phyloP scores from a whole-genome alignment of 352 stramenopile genomes.

The Phytopythium kandeliae region DNA sequence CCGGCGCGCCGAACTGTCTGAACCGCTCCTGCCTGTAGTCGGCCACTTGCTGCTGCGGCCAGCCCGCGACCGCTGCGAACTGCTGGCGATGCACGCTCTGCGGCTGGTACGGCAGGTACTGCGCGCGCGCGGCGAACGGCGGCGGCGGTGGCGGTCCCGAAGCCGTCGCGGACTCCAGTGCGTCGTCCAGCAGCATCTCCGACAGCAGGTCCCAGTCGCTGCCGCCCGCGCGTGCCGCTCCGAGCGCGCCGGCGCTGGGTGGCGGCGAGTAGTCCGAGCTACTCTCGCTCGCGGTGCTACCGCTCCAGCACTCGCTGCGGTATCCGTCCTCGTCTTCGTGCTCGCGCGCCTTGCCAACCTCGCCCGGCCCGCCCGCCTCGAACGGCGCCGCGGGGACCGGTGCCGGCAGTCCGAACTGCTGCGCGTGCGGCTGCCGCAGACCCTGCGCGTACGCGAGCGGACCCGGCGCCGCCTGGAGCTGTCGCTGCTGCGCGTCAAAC shows the following conservation, averaged over 20 bases:
- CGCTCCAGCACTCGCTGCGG: slow-evolving; percentile 5
- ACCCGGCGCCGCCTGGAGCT: too few species aligned
- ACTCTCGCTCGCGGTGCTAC: slow-evolving; percentile 3
- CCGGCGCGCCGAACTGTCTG: neutral
- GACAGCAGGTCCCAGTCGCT: slow-evolving; percentile 56
- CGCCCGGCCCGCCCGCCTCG: neutral
- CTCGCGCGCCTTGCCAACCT: neutral
- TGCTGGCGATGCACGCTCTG: slow-evolving; percentile 4
- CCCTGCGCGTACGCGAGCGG: too few species aligned
- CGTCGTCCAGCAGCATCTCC: slow-evolving; percentile 50
- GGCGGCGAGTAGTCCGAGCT: slow-evolving; percentile 6
- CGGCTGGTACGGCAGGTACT: neutral
- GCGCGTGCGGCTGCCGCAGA: too few species aligned
- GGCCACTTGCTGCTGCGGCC: neutral
- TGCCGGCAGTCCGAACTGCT: neutral
- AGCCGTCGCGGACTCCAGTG: slow-evolving; percentile 13
- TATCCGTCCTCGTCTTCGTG: slow-evolving; percentile 2
- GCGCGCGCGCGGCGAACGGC: neutral
- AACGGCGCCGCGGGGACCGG: neutral
- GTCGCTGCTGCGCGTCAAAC: too few species aligned
- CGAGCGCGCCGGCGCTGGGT: neutral
- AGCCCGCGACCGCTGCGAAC: neutral
- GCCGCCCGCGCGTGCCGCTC: neutral
- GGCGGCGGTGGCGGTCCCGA: slow-evolving; percentile 4
- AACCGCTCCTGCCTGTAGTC: neutral